Base-by-base conservation (phyloP, 1,139 yeast species). In the Magnusiomyces magnusii region DNA sequence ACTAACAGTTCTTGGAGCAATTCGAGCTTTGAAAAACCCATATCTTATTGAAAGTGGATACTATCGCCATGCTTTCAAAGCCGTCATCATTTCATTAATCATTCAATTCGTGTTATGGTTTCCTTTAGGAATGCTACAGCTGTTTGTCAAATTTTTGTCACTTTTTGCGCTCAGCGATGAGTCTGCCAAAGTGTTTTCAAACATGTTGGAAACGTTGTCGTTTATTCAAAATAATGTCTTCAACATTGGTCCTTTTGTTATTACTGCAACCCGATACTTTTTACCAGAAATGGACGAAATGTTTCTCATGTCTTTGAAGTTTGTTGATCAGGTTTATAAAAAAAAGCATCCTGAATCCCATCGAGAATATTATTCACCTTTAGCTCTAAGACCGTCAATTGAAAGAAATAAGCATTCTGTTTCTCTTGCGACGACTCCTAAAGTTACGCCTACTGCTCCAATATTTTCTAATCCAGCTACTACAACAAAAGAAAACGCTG, bases 1-100 rank as follows among this genome's bases (percentile, higher is more conserved):
- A 68, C 71, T 83, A 56, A 80, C 83, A 0, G 57, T 80, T 7
- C 69, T 80, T 7, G 84, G 85, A 2, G 75, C 76, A 1, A 79
- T 76, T 62, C 67, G 84, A 42, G 78, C 82, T 1, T 68, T 80
- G 27, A 78, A 76, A n/a, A 80, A 81, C 65, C 81, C 81, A 1
- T 70, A 71, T 25, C 62, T 76, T 55, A 70, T 74, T 55, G 66
- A 69, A 47, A 67, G 72, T 3, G 69, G 70, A 28, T 75, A 72
- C 67, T 75, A 75, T 61, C 61, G 67, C 39, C 73, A 72, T 61
- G 79, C 78, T 0, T 53, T 72, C 0, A 61, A 66, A 24, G 77
- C 78, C 15, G 59, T 79, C 49, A 63, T 67, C 42, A 60, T 73
- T 52, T 77, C 83, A 2, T 56, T 79, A 13, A 62, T 69, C 2